Evolutionary conservation across 805 yeast species (phyloP).

Genomic region (Candida sanyiensis): DNA sequence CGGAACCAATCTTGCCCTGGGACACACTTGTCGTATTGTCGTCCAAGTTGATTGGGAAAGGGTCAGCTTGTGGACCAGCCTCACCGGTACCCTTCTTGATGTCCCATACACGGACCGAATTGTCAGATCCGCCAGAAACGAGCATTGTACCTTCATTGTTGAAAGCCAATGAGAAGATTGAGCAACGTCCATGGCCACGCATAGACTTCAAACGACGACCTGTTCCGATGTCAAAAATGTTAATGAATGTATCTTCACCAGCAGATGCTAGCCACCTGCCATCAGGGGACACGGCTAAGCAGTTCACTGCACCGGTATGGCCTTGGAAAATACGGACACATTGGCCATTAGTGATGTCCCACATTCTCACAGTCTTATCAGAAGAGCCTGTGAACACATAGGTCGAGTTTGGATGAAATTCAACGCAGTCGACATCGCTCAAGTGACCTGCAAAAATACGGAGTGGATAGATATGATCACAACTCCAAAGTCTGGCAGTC

Average conservation of each 20-base stretch:
- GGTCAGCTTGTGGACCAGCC: slow-evolving; percentile 72
- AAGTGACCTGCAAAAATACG: slow-evolving; percentile 96
- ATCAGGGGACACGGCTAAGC: slow-evolving; percentile 89
- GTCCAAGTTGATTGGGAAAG: slow-evolving; percentile 39
- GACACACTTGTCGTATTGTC: slow-evolving; percentile 27
- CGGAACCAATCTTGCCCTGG: slow-evolving; percentile 19
- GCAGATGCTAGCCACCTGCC: slow-evolving; percentile 96
- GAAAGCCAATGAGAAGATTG: slow-evolving; percentile 79
- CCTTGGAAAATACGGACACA: slow-evolving; percentile 91
- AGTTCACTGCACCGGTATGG: slow-evolving; percentile 82
- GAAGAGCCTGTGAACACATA: slow-evolving; percentile 93
- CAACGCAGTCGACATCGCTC: slow-evolving; percentile 91
- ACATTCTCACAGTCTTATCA: slow-evolving; percentile 95
- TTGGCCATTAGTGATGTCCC: slow-evolving; percentile 90
- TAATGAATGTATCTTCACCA: slow-evolving; percentile 85
- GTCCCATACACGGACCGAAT: slow-evolving; percentile 95
- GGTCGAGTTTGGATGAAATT: slow-evolving; percentile 94
- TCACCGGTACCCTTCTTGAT: slow-evolving; percentile 79
- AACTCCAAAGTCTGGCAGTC: slow-evolving; percentile 96
- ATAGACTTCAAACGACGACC: slow-evolving; percentile 84
- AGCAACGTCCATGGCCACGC: slow-evolving; percentile 90
- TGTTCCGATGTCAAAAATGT: slow-evolving; percentile 90
- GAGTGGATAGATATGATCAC: slow-evolving; percentile 94
- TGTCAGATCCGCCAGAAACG: slow-evolving; percentile 90
- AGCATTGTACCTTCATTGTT: slow-evolving; percentile 84